Base-by-base conservation (phyloP, 2,329 filamentous ascomycete species). In the Dothideomycetidae sp. region DNA sequence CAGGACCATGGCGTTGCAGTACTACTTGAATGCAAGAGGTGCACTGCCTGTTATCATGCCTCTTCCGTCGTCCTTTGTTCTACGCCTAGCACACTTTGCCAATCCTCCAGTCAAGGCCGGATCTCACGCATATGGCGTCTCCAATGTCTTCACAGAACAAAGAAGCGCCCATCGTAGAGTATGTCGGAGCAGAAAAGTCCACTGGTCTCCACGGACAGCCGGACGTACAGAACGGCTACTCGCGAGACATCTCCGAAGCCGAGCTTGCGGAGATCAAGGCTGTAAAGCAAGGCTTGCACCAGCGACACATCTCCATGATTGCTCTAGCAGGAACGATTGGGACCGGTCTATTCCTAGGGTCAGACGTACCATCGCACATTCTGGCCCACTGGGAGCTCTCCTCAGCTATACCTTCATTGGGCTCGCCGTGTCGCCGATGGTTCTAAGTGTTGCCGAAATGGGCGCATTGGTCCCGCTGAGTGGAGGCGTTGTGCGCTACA, bases 391-490 rank as follows among this genome's bases (percentile, higher is more conserved):
- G 32, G 68, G 63, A 40, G 56, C 78, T 29, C 62, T 80, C 43
- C 51, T 79, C 40, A 73, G 70, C 26, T 79, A 71, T 50, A 60
- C 62, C 21, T 44, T 73, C 30, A 75, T 78, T 51, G 62, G 61
- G 26, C 52, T 60, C 48, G 50, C 77, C 37, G 62, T 78, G 42
- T 73, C 61, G 15, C 58, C 75, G 32, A 69, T 78, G 50, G 78
- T 77, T 63, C 78, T 77, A 50, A 67, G 66, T 43, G 62, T 77
- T 42, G 74, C 75, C 5, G 75, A 79, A 53, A 78, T 79, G 74
- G 67, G 62, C 18, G 63, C 65, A 26, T 69, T 68, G 44, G 73
- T 75, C 63, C 75, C 75, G 15, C 66, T 79, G 32, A 67, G 64
- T 29, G 73, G 74, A 44, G 70, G 70, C 2, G 78, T 77, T 50